Percentiles rank a stretch among this genome's conserved stretches.
Evolutionary conservation across 2,329 filamentous ascomycete species (phyloP).

Genomic region (Sphaerostilbella broomeana): DNA sequence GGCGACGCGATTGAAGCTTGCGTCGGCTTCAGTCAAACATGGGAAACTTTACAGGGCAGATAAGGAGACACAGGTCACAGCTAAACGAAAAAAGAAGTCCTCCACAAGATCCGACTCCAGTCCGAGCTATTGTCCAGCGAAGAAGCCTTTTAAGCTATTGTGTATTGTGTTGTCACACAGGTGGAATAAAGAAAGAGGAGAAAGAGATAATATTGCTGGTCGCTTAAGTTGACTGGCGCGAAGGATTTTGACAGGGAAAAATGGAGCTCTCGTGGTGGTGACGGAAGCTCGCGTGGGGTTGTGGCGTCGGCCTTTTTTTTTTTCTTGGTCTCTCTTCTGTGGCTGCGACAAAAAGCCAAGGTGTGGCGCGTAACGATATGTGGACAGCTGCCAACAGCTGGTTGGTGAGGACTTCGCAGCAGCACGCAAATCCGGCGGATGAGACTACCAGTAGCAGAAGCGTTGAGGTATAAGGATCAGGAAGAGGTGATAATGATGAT

Average conservation of each 20-base stretch:
- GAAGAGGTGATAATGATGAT: neutral
- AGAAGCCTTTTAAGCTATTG: constrained; percentile 27
- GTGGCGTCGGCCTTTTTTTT: too few species aligned
- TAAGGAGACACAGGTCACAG: constrained; percentile 6
- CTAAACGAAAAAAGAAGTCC: constrained; percentile 9
- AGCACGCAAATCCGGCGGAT: too few species aligned
- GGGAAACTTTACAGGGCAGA: constrained; percentile 10
- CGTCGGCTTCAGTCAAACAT: constrained; percentile 10
- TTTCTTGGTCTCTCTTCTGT: too few species aligned
- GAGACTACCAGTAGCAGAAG: neutral
- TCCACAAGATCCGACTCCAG: constrained; percentile 19
- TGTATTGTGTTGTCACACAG: too few species aligned
- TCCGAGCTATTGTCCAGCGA: constrained; percentile 23
- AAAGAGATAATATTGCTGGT: neutral
- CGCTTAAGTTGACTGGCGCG: constrained; percentile 1
- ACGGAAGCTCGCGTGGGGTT: constrained; percentile 14
- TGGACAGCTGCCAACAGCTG: constrained; percentile 6
- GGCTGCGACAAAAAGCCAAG: constrained; percentile 3
- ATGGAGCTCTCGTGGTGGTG: constrained; percentile 9
- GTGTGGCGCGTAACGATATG: constrained; percentile 10
- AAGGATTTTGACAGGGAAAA: constrained; percentile 5
- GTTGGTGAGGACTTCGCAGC: neutral
- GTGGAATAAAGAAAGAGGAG: too few species aligned
- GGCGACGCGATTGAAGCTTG: constrained; percentile 8
- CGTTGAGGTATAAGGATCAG: neutral